Conservation (phyloP, 2,329 filamentous ascomycete species). For the Trichoderma sp. region DNA sequence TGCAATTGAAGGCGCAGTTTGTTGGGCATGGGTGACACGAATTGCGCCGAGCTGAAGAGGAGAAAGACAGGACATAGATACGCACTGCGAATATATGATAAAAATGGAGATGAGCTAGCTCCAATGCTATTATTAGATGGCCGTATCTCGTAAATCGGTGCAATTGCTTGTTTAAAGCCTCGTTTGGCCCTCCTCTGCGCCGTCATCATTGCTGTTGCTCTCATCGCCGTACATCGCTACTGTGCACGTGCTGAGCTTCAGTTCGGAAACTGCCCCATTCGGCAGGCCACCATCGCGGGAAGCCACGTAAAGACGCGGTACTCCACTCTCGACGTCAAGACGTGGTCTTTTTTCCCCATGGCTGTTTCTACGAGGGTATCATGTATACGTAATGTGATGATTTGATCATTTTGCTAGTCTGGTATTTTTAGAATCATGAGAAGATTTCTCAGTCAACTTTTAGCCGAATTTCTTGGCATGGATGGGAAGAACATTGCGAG, state of each 20-base stretch:
- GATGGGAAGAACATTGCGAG: neutral
- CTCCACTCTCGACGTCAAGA: conserved; percentile 26
- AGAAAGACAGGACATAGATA: neutral
- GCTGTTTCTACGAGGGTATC: too few relatives aligned
- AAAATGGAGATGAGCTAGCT: neutral
- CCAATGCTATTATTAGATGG: neutral
- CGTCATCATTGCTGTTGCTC: neutral
- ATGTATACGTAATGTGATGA: too few relatives aligned
- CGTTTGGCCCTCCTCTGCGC: neutral
- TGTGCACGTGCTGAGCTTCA: conserved; percentile 17
- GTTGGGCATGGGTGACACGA: neutral
- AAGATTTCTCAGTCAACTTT: neutral
- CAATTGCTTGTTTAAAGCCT: neutral
- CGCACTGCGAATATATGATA: neutral
- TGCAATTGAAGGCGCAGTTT: conserved; percentile 7
- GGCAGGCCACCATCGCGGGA: conserved; percentile 3
- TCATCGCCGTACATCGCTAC: neutral
- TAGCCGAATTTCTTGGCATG: neutral
- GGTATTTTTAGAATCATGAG: neutral
- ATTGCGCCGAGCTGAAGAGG: neutral
- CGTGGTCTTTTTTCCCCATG: neutral
- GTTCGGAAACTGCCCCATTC: conserved; percentile 15
- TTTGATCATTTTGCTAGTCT: neutral
- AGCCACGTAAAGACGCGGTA: conserved; percentile 22
- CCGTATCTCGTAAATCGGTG: neutral